phyloP scores from a whole-genome alignment of 2,329 filamentous ascomycete species.

The Byssochlamys sp. region DNA sequence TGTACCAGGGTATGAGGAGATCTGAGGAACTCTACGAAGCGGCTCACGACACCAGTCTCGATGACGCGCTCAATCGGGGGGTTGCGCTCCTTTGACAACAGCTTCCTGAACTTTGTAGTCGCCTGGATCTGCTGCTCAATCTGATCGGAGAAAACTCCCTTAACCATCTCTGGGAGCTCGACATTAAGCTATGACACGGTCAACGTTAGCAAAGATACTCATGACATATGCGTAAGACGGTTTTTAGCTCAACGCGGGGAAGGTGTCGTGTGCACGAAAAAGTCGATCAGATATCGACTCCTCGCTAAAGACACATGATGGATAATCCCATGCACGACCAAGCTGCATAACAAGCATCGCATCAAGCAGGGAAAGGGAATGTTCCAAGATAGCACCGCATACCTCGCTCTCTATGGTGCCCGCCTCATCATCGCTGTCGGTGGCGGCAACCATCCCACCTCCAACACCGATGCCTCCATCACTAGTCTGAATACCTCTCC shows the following conservation, averaged over 20 bases:
- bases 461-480: constrained; percentile 51
- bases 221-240: not conserved
- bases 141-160: constrained; percentile 95
- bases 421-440: constrained; percentile 95
- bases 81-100: constrained; percentile 96
- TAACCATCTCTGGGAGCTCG: constrained; percentile 95
- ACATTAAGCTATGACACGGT: constrained; percentile 66
- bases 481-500: constrained; percentile 79
- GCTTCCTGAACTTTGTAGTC: constrained; percentile 96
- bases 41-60: constrained; percentile 92
- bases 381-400: constrained; percentile 33
- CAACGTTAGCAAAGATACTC: constrained; percentile 2
- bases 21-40: constrained; percentile 95
- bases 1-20: constrained; percentile 96
- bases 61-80: constrained; percentile 98
- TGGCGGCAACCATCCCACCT: constrained; percentile 66
- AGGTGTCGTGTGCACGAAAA: not conserved
- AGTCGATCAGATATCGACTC: not conserved
- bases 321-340: not conserved
- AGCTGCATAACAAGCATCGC: constrained; percentile 2
- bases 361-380: constrained; percentile 8
- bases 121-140: constrained; percentile 96
- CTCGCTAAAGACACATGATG: not conserved
- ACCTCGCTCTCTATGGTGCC: constrained; percentile 94
- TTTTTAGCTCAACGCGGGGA: not conserved